Conservation (phyloP, 2,329 filamentous ascomycete species). For the Magnaporthiopsis incrustans region DNA sequence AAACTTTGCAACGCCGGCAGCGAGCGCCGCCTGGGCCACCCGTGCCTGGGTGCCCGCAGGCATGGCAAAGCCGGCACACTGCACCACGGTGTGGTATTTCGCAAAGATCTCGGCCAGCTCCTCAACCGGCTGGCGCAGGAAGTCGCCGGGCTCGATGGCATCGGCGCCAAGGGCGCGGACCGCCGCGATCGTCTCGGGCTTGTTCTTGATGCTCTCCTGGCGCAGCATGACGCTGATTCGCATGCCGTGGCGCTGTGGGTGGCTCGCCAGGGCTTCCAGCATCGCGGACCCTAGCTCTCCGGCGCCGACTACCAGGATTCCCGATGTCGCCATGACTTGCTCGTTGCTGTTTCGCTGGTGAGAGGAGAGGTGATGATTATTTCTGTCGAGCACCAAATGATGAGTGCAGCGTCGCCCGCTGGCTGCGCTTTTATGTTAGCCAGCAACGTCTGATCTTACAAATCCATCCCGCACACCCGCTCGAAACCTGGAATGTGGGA, state of each 20-base stretch:
- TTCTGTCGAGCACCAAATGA: too few species aligned
- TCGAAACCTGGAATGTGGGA: too few species aligned
- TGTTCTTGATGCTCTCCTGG: slow-evolving; percentile 32
- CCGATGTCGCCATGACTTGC: slow-evolving; percentile 16
- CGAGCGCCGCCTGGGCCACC: slow-evolving; percentile 30
- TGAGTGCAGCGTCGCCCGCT: too few species aligned
- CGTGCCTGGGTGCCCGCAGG: slow-evolving; percentile 49
- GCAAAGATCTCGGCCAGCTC: slow-evolving; percentile 34
- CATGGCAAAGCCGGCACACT: slow-evolving; percentile 52
- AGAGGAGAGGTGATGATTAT: neutral
- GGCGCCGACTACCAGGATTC: slow-evolving; percentile 54
- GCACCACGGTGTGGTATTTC: slow-evolving; percentile 46
- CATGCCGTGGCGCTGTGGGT: slow-evolving; percentile 29
- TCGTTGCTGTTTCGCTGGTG: neutral
- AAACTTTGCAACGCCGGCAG: slow-evolving; percentile 38
- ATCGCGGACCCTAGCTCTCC: slow-evolving; percentile 56
- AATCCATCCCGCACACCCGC: too few species aligned
- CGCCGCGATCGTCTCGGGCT: slow-evolving; percentile 19
- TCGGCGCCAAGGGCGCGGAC: slow-evolving; percentile 19
- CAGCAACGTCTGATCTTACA: too few species aligned
- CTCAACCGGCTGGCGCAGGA: slow-evolving; percentile 25
- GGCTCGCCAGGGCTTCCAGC: slow-evolving; percentile 38
- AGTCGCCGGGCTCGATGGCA: slow-evolving; percentile 32
- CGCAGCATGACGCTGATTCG: slow-evolving; percentile 47
- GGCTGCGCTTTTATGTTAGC: too few species aligned